phyloP scores from a whole-genome alignment of 169 alveolate species.

The Cyclospora cayetanensis region DNA sequence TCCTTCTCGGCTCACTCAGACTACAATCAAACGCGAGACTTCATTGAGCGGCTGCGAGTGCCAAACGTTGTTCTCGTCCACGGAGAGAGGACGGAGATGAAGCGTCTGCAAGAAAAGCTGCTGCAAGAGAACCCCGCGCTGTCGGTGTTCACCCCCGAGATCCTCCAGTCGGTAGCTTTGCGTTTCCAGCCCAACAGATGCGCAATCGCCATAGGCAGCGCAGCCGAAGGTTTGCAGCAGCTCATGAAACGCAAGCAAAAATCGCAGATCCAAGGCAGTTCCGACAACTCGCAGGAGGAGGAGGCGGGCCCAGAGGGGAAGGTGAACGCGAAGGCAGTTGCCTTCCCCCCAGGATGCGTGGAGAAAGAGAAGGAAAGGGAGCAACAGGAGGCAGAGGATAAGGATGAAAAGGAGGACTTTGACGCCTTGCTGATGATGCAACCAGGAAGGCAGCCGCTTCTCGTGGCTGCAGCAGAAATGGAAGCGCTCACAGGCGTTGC shows the following conservation, averaged over 20 bases:
- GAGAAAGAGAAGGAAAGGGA: not conserved
- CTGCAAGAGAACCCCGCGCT: slow-evolving; percentile 51
- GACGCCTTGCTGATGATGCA: not conserved
- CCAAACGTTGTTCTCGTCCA: slow-evolving; percentile 72
- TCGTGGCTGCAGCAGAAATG: slow-evolving; percentile 7
- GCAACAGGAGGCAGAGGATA: not conserved
- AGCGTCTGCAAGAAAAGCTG: slow-evolving; percentile 34
- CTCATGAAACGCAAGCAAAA: not conserved
- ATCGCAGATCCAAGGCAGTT: not conserved
- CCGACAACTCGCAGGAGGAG: not conserved
- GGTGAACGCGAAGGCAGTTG: not conserved
- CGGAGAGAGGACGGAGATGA: slow-evolving; percentile 68
- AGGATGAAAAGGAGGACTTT: not conserved
- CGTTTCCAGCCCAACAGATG: not conserved
- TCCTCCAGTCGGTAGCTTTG: slow-evolving; percentile 58
- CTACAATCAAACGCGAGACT: slow-evolving; percentile 83
- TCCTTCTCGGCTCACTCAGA: slow-evolving; percentile 96
- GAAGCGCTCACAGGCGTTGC: not conserved
- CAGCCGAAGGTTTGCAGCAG: not conserved
- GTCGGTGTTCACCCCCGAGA: slow-evolving; percentile 71
- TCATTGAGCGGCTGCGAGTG: slow-evolving; percentile 23
- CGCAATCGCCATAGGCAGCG: not conserved
- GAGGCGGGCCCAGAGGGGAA: not conserved
- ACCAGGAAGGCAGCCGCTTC: slow-evolving; percentile 41
- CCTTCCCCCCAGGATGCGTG: not conserved